Evolutionary conservation across 2,329 filamentous ascomycete genomes (phyloP), one percentile per base, ranked within the genome.

Genomic region (Sphaceloma murrayae): DNA sequence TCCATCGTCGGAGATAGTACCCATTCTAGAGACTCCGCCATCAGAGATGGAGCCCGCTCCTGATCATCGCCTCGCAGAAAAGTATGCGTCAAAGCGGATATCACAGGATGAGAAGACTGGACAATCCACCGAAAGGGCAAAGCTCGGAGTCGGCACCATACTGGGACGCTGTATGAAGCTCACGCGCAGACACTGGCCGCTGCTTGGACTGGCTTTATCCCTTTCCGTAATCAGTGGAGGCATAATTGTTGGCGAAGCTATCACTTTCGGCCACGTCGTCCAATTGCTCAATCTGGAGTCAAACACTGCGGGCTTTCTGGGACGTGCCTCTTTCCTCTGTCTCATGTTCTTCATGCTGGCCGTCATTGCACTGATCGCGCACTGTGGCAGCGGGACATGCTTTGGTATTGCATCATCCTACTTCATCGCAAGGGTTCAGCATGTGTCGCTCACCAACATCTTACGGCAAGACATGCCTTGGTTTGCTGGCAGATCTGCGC

Each of bases 101-200:
- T n/a, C n/a, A n/a, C n/a, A n/a, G n/a, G n/a, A n/a, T n/a, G n/a
- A n/a, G 42, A 34, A n/a, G 11, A 36, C 9, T 11, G 10, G 17
- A n/a, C 10, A 14, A 0, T 57, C 69, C 3, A 87, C 84, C 2
- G 85, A 82, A 48, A 58, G 79, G 44, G 73, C 75, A 17, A 47
- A 46, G 11, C 19, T 46, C 6, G 36, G 36, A 1, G 33, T 42
- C 7, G 46, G 36, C 24, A 22, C 27, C 4, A 42, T 51, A 2
- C 32, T 50, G 3, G 21, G 27, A 34, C 34, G 48, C 5, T 49
- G 43, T 11, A 30, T 48, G 5, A 40, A 31, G 7, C 58, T 62
- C 40, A 66, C 59, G 33, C 61, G 58, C 17, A 55, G 63, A 6
- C 63, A 70, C 40, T 48, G 55, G 2, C 53, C 58, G 6, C 60